Evolutionary conservation across 306 rosid species (phyloP).

Genomic region (Cicer cuneatum): DNA sequence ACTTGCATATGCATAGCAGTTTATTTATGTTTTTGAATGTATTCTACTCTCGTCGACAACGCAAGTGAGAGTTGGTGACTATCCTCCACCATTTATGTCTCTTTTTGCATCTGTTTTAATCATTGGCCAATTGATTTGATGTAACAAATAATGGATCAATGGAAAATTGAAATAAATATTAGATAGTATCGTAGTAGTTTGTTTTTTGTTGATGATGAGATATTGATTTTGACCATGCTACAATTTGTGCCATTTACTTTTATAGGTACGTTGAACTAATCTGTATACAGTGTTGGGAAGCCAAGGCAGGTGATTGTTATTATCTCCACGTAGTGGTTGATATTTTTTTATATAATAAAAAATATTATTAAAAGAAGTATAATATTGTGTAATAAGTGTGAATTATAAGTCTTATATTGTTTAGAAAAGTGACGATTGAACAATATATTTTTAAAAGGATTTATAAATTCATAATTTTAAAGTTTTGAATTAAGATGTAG

Average conservation of each 20-base stretch:
- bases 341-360: too few relatives aligned
- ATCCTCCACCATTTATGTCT: constrained; percentile 59
- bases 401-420: too few relatives aligned
- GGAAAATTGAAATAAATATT: constrained; percentile 14
- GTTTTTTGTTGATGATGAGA: constrained; percentile 18
- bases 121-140: constrained; percentile 41
- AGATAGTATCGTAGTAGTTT: constrained; percentile 12
- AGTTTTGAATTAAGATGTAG: too few relatives aligned
- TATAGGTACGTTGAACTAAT: constrained; percentile 41
- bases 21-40: constrained; percentile 49
- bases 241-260: constrained; percentile 5
- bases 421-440: too few relatives aligned
- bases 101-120: constrained; percentile 34
- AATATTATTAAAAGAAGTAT: too few relatives aligned
- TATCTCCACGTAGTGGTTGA: not conserved
- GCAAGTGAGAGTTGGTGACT: constrained; percentile 63
- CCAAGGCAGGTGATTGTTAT: not conserved
- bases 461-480: too few relatives aligned
- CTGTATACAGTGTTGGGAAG: constrained; percentile 8
- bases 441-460: too few relatives aligned
- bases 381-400: too few relatives aligned
- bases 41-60: constrained; percentile 65
- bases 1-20: constrained; percentile 3
- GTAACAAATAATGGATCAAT: constrained; percentile 2
- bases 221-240: constrained; percentile 14